phyloP scores from a whole-genome alignment of 352 stramenopile genomes.

The Phytopythium litorale region DNA sequence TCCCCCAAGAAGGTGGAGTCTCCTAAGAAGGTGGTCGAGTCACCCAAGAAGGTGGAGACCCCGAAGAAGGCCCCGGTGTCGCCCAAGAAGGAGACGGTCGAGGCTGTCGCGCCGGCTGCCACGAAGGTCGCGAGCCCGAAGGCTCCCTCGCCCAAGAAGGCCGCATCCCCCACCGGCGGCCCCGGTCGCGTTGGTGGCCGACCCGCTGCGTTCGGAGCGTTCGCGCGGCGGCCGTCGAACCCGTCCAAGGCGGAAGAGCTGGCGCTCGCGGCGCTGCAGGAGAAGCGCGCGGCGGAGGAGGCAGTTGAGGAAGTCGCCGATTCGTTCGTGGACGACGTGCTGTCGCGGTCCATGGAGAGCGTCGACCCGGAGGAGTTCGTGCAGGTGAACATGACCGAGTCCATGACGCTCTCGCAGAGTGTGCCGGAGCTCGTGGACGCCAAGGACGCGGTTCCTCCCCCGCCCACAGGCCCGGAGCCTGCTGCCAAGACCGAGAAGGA shows the following conservation, averaged over 20 bases:
- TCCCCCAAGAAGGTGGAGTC: conserved; percentile 22
- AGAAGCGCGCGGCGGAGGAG: conserved; percentile 27
- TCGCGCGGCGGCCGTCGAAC: conserved; percentile 3
- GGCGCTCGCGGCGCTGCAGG: conserved; percentile 17
- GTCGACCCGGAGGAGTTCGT: conserved; percentile 65
- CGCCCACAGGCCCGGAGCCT: conserved; percentile 9
- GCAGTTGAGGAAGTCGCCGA: conserved; percentile 30
- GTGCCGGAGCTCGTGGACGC: conserved; percentile 23
- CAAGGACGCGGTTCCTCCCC: conserved; percentile 13
- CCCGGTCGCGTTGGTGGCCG: conserved; percentile 2
- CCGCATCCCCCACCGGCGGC: background rate
- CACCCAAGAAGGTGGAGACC: conserved; percentile 8
- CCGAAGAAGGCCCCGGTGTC: conserved; percentile 11
- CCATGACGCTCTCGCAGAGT: conserved; percentile 27
- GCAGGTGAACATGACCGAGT: conserved; percentile 56
- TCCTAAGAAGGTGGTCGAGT: conserved; percentile 19
- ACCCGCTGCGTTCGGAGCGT: conserved; percentile 5
- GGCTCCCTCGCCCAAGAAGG: conserved; percentile 3
- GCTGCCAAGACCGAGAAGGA: conserved; percentile 20
- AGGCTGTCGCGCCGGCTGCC: background rate
- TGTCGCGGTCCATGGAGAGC: conserved; percentile 44
- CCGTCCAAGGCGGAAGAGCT: conserved; percentile 15
- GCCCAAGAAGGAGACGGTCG: conserved; percentile 10
- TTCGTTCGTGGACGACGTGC: conserved; percentile 36
- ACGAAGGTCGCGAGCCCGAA: background rate